A percentile compares a stretch with the other conserved stretches of the same genome.
Conservation (phyloP, 73 alveolate species). For the Tetrahymena thermophila region DNA sequence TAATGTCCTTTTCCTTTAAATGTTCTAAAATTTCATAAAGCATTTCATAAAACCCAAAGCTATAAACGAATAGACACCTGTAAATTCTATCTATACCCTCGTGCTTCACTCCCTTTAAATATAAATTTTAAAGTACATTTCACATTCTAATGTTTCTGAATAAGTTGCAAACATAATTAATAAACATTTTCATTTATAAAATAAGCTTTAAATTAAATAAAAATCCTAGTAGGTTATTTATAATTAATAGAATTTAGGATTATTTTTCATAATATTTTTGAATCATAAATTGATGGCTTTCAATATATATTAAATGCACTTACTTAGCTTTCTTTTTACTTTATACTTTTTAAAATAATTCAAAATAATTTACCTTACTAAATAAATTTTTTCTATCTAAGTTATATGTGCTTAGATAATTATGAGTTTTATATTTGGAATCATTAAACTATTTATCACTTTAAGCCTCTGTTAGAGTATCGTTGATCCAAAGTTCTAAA, state of each 20-base stretch:
- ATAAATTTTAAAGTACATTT: too few species aligned
- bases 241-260: too few species aligned
- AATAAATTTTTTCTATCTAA: background rate
- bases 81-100: conserved; percentile 51
- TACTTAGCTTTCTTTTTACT: too few species aligned
- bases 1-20: conserved; percentile 24
- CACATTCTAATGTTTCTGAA: too few species aligned
- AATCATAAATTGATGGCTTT: too few species aligned
- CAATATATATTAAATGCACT: too few species aligned
- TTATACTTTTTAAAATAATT: background rate
- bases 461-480: background rate
- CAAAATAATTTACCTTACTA: background rate
- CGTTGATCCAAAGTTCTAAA: background rate
- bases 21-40: conserved; percentile 41
- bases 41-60: conserved; percentile 64
- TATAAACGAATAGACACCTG: conserved; percentile 57
- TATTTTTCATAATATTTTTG: too few species aligned
- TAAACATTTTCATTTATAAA: too few species aligned
- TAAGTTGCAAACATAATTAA: too few species aligned
- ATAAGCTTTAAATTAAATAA: too few species aligned
- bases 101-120: conserved; percentile 29
- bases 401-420: background rate
- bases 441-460: background rate
- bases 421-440: background rate
- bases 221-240: too few species aligned